Base-by-base conservation (phyloP, 129 eudicot species). In the Heracleum sosnowskyi region DNA sequence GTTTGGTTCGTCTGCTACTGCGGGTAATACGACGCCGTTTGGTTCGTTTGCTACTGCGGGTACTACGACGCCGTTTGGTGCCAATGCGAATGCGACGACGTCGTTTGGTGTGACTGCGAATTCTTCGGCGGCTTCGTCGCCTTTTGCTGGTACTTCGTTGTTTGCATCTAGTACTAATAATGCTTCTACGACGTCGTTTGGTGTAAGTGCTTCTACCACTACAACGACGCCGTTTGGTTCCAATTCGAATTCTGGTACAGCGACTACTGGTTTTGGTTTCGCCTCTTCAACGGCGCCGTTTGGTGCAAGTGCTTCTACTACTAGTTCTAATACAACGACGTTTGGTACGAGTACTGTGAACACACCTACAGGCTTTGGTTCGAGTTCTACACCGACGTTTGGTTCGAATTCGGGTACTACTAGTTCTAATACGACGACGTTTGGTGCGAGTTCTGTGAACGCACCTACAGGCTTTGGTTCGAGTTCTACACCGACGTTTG, bases 391-490 rank as follows among this genome's bases (percentile, higher is more conserved):
- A 2, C 1, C 33, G 26, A 13, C 87, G 2, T 79, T 81, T 51
- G 80, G 84, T 1, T 46, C 80, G n/a, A 40, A 62, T 36, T 35
- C 79, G 18, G 70, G 83, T 31, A 76, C 83, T 72, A 76, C 36
- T 34, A n/a, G n/a, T 7, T 8, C 34, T 28, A 39, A 22, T 60
- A 33, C 73, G 13, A 20, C 74, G 16, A 0, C 22, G 20, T 63
- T 71, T 57, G 72, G 81, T 75, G 70, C 80, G 7, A 33, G 28
- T 35, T 35, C 76, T 2, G 6, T 75, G 1, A n/a, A 70, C n/a
- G 11, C 83, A 7, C 7, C 79, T 42, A 8, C 69, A 3, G 57
- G 46, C 15, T 37, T 40, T 5, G 77, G 66, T 57, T 26, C 71
- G 0, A 16, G 22, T 66, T 13, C 40, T 5, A 0, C 31, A 2